A percentile compares a stretch with the other conserved stretches of the same genome.
Evolutionary conservation across 2,329 filamentous ascomycete species (phyloP).

Genomic region (Incumbomyces delicatus): DNA sequence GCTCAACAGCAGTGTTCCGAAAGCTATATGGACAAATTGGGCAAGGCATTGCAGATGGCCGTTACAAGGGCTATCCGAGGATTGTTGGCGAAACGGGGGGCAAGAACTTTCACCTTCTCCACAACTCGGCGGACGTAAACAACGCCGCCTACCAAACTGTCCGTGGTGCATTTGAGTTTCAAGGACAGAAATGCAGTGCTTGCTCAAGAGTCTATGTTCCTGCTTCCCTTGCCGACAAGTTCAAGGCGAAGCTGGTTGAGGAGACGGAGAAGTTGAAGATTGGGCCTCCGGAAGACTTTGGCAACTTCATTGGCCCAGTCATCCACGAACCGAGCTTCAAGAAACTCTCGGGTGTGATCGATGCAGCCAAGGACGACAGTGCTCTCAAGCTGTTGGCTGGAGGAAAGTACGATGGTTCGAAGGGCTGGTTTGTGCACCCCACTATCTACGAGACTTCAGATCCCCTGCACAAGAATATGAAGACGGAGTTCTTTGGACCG

Average conservation of each 20-base stretch:
- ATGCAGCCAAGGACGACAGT: conserved; percentile 59
- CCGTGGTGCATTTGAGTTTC: conserved; percentile 71
- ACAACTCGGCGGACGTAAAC: conserved; percentile 59
- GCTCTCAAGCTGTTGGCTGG: conserved; percentile 60
- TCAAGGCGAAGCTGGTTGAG: conserved; percentile 53
- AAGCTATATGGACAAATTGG: conserved; percentile 76
- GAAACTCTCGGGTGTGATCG: conserved; percentile 62
- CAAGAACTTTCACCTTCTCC: conserved; percentile 77
- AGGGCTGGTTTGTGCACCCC: conserved; percentile 67
- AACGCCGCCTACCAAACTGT: conserved; percentile 69
- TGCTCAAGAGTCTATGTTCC: conserved; percentile 66
- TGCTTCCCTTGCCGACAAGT: conserved; percentile 58
- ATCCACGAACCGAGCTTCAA: conserved; percentile 69
- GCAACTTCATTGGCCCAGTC: conserved; percentile 70
- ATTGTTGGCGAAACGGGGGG: conserved; percentile 77
- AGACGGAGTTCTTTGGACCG: conserved; percentile 67
- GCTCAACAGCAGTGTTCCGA: conserved; percentile 76
- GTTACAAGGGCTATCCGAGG: conserved; percentile 67
- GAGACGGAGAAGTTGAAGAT: conserved; percentile 58
- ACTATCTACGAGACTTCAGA: conserved; percentile 64
- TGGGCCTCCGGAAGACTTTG: conserved; percentile 54
- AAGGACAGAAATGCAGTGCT: conserved; percentile 76
- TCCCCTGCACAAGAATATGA: conserved; percentile 58
- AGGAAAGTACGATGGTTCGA: conserved; percentile 60
- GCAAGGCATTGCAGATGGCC: conserved; percentile 63